A percentile compares a stretch with the other conserved stretches of the same genome.
Conservation (phyloP, 1,284 basidiomycete species). For the Mycosarcoma mackinlayi region DNA sequence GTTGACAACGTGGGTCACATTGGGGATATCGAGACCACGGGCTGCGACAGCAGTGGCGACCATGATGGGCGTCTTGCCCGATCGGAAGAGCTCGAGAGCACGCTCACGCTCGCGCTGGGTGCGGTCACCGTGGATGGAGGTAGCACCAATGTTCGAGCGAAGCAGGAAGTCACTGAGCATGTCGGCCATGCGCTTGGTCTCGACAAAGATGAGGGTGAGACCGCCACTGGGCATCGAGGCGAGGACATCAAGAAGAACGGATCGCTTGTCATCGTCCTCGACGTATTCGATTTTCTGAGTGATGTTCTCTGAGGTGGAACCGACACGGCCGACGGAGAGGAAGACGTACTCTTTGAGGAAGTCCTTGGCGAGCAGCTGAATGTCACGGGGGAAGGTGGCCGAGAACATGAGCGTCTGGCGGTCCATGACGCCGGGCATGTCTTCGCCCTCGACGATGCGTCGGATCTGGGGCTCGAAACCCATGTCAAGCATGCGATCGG, state of each 20-base stretch:
- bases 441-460: constrained; percentile 95
- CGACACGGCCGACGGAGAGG: constrained; percentile 97
- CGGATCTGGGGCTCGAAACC: constrained; percentile 99
- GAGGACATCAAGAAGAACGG: constrained; percentile 92
- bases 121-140: constrained; percentile 97
- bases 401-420: constrained; percentile 99
- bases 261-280: constrained; percentile 96
- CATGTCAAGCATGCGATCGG: constrained; percentile 99
- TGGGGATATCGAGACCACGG: constrained; percentile 98
- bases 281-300: constrained; percentile 98
- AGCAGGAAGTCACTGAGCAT: constrained; percentile 97
- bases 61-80: constrained; percentile 92
- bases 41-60: constrained; percentile 98
- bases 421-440: constrained; percentile 92
- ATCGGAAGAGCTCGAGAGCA: constrained; percentile 94
- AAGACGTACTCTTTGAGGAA: constrained; percentile 89
- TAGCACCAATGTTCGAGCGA: constrained; percentile 82
- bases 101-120: constrained; percentile 97
- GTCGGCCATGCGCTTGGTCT: constrained; percentile 99
- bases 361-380: constrained; percentile 94
- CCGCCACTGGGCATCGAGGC: constrained; percentile 80
- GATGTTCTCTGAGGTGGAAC: constrained; percentile 98
- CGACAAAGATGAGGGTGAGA: constrained; percentile 95
- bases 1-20: constrained; percentile 98
- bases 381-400: constrained; percentile 98